phyloP scores from a whole-genome alignment of 1,284 basidiomycete species.

The Rhodotorula sp. region DNA sequence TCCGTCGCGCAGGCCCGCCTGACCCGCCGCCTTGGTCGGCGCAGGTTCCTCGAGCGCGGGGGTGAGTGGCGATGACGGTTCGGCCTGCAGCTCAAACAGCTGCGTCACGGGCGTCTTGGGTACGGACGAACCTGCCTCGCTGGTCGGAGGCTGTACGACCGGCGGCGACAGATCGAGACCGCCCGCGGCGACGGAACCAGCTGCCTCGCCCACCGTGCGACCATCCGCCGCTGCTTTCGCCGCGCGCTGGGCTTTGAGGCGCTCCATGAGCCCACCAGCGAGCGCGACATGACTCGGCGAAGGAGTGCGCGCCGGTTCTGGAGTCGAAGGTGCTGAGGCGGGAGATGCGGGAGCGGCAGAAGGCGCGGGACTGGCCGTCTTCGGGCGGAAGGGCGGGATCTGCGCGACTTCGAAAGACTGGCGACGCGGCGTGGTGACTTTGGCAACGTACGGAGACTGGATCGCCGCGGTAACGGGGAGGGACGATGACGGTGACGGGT shows the following conservation, averaged over 20 bases:
- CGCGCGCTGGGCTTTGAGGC: slow-evolving; percentile 28
- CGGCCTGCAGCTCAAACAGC: background rate
- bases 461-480: background rate
- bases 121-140: background rate
- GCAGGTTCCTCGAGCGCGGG: background rate
- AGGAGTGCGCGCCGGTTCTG: background rate
- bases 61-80: background rate
- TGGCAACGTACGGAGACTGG: too few species aligned
- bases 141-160: background rate
- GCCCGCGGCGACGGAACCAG: background rate
- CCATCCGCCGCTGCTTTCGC: background rate
- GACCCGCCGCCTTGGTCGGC: background rate
- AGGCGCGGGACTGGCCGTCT: background rate
- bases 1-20: background rate
- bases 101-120: background rate
- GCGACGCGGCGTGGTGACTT: too few species aligned
- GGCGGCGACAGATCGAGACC: background rate
- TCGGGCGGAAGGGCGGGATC: slow-evolving; percentile 16
- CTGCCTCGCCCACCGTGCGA: background rate
- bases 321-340: background rate
- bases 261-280: slow-evolving; percentile 20
- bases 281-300: slow-evolving; percentile 10
- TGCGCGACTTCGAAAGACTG: background rate
- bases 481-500: background rate
- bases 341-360: background rate